Base-by-base conservation (phyloP, 192 early-diverging fungal species). In the Allomyces javanicus region DNA sequence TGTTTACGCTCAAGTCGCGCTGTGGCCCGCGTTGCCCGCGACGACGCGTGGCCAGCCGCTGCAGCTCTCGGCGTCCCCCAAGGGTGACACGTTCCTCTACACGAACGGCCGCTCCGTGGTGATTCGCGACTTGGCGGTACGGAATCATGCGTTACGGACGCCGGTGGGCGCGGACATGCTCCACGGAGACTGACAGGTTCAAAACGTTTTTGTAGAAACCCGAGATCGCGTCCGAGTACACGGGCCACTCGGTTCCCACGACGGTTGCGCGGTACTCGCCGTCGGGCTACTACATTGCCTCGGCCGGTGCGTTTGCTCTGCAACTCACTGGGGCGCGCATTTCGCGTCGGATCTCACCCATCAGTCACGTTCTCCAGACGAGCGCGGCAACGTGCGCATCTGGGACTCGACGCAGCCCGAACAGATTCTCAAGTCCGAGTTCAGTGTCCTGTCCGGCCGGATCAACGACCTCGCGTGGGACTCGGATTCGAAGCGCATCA, bases 391-490 rank as follows among this genome's bases (percentile, higher is more conserved):
- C 72, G 84, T 98, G 61, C 83, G 92, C 43, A 86, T 98, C 61
- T 98, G 96, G 96, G 96, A 95, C 69, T 81, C 89, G 21, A 75
- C 87, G 5, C 81, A 85, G 67, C 83, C 79, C 25, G 85, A 86
- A 65, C 89, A 94, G 50, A 85, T 89, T 33, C 71, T 95, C 65
- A 96, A 95, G 72, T 83, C 83, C 66, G 91, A 96, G 72, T 83
- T 83, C 26, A 82, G 77, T 61, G 81, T 87, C 23, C 72, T 66
- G 9, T 44, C 75, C n/a, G 93, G 88, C 11, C 81, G 78, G 65
- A 79, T 98, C 64, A 88, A 79, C 69, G 96, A 98, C 71, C 70
- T 98, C 62, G 85, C 86, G 9, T 98, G 96, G 96, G 93, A 96
- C 79, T 77, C 77, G 63, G 96, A 98, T 67, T 91, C 88, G 78